A percentile compares a stretch with the other conserved stretches of the same genome.
Conservation (phyloP, 768 basidiomycete genomes). For the Gyrodon lividus region DNA sequence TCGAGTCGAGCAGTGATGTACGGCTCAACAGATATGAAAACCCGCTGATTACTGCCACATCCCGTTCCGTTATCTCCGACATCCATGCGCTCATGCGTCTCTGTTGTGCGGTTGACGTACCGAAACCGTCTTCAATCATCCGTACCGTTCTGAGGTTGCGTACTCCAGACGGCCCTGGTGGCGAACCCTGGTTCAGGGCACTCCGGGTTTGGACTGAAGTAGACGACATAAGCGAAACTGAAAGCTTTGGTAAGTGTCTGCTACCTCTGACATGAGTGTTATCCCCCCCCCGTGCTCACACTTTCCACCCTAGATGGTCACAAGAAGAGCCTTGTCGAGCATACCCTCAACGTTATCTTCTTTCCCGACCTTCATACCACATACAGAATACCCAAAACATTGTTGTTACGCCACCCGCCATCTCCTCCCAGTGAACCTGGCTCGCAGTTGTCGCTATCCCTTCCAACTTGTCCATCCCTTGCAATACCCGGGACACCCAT, state of each 20-base stretch:
- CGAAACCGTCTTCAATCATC: constrained; percentile 63
- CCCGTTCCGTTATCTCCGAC: constrained; percentile 69
- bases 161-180: constrained; percentile 18
- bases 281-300: not conserved
- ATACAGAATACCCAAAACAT: constrained; percentile 39
- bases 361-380: constrained; percentile 68
- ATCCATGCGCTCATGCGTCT: constrained; percentile 63
- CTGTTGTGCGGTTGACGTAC: constrained; percentile 61
- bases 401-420: constrained; percentile 34
- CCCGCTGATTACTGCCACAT: constrained; percentile 72
- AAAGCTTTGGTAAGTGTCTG: constrained; percentile 64
- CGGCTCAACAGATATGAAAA: constrained; percentile 64
- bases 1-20: constrained; percentile 7
- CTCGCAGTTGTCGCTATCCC: constrained; percentile 25
- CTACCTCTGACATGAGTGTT: not conserved
- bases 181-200: constrained; percentile 56
- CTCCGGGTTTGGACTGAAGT: constrained; percentile 74
- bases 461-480: constrained; percentile 45
- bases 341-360: constrained; percentile 73
- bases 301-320: constrained; percentile 55
- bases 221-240: constrained; percentile 72
- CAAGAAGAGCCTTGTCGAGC: constrained; percentile 72
- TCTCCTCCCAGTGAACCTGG: constrained; percentile 27
- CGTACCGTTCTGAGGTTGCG: constrained; percentile 51
- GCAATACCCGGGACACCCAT: constrained; percentile 58